A percentile compares a stretch with the other conserved stretches of the same genome.
Conservation (phyloP, 768 basidiomycete genomes). For the Naganishia vishniacii region DNA sequence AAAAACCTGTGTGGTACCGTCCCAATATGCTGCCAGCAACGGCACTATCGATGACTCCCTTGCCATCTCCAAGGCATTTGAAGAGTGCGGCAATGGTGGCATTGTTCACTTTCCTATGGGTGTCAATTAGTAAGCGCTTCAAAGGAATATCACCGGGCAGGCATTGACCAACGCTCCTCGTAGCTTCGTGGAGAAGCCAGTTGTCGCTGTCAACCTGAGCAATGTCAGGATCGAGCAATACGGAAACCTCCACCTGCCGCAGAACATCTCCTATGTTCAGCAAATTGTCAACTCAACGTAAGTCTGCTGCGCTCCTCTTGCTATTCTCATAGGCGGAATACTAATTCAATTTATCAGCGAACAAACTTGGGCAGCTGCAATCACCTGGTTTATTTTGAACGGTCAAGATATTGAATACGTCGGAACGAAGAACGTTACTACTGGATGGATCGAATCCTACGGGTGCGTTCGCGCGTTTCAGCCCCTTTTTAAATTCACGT, state of each 20-base stretch:
- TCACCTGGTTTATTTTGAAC: conserved; percentile 54
- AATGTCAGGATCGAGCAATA: conserved; percentile 28
- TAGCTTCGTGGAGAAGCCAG: conserved; percentile 41
- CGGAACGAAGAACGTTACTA: conserved; percentile 51
- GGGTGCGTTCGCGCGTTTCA: not conserved
- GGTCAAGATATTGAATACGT: conserved; percentile 52
- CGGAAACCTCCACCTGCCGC: conserved; percentile 31
- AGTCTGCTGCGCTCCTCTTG: not conserved
- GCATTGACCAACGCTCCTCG: not conserved
- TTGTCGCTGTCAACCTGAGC: not conserved
- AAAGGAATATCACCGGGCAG: not conserved
- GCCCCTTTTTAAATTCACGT: not conserved
- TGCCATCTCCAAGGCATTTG: conserved; percentile 27
- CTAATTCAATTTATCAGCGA: not conserved
- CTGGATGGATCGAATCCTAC: conserved; percentile 48
- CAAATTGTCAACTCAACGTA: conserved; percentile 29
- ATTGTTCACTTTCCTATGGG: conserved; percentile 32
- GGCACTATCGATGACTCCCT: conserved; percentile 32
- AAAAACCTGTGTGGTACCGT: conserved; percentile 13
- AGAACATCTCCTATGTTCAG: conserved; percentile 11
- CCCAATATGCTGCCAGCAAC: conserved; percentile 9
- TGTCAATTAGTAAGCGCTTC: conserved; percentile 33
- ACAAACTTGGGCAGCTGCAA: conserved; percentile 16
- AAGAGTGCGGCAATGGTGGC: conserved; percentile 30
- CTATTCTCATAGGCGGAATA: conserved; percentile 33